Conservation (phyloP, 2,329 filamentous ascomycete species). For the Ophiostoma tasmaniense region DNA sequence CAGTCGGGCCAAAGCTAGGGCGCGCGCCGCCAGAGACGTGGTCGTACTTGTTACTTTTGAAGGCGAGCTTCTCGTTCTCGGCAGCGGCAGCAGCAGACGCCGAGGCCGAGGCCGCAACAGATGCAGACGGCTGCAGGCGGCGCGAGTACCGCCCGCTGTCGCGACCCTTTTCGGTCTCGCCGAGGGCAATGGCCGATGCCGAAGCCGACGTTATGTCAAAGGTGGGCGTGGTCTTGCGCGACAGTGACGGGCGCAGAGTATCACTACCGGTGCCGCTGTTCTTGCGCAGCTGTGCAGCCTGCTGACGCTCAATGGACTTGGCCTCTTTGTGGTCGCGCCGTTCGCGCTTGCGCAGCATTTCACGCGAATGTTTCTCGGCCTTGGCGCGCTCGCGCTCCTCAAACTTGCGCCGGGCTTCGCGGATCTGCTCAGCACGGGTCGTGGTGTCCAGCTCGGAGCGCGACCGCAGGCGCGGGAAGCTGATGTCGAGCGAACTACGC, state of each 20-base stretch:
- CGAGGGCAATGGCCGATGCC: conserved; percentile 16
- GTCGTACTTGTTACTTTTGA: conserved; percentile 41
- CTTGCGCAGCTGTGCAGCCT: conserved; percentile 32
- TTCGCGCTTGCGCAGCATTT: conserved; percentile 50
- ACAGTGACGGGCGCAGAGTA: conserved; percentile 15
- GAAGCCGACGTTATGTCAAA: conserved; percentile 16
- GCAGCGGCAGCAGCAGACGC: neutral
- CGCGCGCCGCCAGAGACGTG: conserved; percentile 29
- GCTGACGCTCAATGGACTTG: conserved; percentile 40
- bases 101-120: neutral
- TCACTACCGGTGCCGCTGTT: conserved; percentile 28
- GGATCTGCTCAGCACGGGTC: conserved; percentile 48
- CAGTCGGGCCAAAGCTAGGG: conserved; percentile 29
- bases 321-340: conserved; percentile 51
- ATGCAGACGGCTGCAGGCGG: conserved; percentile 11
- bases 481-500: conserved; percentile 49
- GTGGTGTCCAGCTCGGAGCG: conserved; percentile 51
- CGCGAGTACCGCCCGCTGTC: conserved; percentile 15
- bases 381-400: conserved; percentile 53
- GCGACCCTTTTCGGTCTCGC: conserved; percentile 18
- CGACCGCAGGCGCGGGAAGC: conserved; percentile 49
- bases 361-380: conserved; percentile 53
- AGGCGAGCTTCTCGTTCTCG: conserved; percentile 35
- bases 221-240: conserved; percentile 24
- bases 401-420: conserved; percentile 54